Conservation (phyloP, 306 rosid species). For the Astragalus glycyphyllos region DNA sequence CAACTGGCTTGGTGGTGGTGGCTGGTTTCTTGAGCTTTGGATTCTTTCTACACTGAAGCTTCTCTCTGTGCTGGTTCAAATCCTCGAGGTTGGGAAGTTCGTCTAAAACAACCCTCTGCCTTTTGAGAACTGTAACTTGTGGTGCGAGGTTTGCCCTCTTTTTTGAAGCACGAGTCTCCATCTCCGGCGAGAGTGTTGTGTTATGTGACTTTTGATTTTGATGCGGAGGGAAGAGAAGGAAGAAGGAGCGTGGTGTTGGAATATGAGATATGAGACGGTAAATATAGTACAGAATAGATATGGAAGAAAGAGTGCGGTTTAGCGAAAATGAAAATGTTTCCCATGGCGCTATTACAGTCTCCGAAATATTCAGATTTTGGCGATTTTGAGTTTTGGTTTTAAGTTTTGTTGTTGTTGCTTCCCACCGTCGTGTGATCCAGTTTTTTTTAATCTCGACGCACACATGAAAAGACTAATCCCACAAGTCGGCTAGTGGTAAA, state of each 20-base stretch:
- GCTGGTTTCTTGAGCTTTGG: slow-evolving; percentile 34
- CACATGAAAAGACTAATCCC: too few species aligned
- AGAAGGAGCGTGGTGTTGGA: background rate
- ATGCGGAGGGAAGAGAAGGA: background rate
- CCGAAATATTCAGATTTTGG: background rate
- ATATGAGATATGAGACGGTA: background rate
- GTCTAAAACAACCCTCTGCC: slow-evolving; percentile 62
- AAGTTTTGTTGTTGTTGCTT: background rate
- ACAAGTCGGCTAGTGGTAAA: too few species aligned
- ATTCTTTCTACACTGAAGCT: slow-evolving; percentile 30
- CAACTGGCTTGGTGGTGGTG: background rate
- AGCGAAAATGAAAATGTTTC: background rate
- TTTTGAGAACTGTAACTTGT: slow-evolving; percentile 4
- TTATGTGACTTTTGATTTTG: background rate
- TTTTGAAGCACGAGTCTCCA: slow-evolving; percentile 58
- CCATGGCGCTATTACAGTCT: background rate
- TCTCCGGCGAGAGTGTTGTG: background rate
- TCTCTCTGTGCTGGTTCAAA: background rate
- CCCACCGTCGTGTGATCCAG: too few species aligned
- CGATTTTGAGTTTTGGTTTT: background rate
- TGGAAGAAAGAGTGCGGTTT: background rate
- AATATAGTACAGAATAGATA: background rate
- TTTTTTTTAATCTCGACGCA: too few species aligned
- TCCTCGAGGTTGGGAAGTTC: slow-evolving; percentile 58
- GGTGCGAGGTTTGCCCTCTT: slow-evolving; percentile 49